Conservation (phyloP, 345 rosid species). For the Corchorus capsularis region DNA sequence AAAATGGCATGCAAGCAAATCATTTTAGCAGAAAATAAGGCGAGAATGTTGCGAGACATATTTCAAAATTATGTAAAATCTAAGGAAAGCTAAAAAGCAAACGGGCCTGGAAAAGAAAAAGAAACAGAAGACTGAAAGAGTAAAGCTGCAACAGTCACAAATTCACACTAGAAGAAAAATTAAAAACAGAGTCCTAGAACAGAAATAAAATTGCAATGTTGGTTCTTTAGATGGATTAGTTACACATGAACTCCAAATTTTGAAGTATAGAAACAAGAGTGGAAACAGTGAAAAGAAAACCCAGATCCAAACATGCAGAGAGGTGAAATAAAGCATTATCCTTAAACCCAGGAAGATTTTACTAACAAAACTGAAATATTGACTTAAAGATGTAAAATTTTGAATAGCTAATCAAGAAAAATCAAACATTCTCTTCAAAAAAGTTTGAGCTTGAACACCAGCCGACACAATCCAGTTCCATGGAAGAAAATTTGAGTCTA, state of each 20-base stretch:
- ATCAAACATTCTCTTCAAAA: not conserved
- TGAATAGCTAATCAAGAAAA: conserved; percentile 13
- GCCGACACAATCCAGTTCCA: conserved; percentile 4
- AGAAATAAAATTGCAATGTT: conserved; percentile 10
- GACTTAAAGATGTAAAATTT: conserved; percentile 24
- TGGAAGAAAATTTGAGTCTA: not conserved
- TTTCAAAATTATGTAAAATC: not conserved
- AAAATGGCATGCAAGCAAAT: not conserved
- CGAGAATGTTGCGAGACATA: not conserved
- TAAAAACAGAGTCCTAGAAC: not conserved
- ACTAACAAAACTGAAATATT: not conserved
- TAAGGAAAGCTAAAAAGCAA: not conserved
- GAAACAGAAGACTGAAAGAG: not conserved
- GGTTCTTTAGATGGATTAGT: not conserved
- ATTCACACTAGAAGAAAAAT: not conserved
- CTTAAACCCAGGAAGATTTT: not conserved
- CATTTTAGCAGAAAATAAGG: not conserved
- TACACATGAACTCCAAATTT: not conserved
- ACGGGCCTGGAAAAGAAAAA: not conserved
- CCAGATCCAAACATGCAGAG: conserved; percentile 21
- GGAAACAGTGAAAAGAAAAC: not conserved
- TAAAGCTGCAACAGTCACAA: conserved; percentile 7
- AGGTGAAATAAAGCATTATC: conserved; percentile 10
- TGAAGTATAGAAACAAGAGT: not conserved
- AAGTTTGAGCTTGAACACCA: not conserved